phyloP scores from a whole-genome alignment of 2,329 filamentous ascomycete species.

The Aspergillus sp. region DNA sequence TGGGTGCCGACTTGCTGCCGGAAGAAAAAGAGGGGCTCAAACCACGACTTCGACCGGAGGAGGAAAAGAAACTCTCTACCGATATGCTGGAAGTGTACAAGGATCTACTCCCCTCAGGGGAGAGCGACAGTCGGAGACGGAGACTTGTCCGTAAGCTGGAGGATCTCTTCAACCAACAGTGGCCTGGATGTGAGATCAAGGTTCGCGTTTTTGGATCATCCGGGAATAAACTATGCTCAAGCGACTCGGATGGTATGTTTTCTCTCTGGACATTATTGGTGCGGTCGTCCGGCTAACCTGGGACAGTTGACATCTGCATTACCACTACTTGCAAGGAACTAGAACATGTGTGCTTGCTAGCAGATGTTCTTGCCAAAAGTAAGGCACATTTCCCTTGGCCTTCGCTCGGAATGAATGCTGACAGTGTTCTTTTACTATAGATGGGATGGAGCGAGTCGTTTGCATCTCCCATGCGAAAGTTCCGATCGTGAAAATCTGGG shows the following conservation, averaged over 20 bases:
- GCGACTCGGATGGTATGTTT: constrained; percentile 84
- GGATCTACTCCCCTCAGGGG: constrained; percentile 75
- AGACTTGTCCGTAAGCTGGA: constrained; percentile 85
- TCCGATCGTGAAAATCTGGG: constrained; percentile 98
- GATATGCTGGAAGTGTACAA: constrained; percentile 87
- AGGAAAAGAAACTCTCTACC: constrained; percentile 71
- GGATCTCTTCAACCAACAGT: constrained; percentile 81
- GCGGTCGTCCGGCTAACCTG: constrained; percentile 23
- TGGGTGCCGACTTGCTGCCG: constrained; percentile 77
- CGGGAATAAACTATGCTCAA: constrained; percentile 89
- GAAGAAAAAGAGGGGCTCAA: constrained; percentile 69
- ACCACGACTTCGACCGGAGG: constrained; percentile 66
- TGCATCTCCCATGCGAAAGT: constrained; percentile 95
- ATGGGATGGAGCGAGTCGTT: constrained; percentile 94
- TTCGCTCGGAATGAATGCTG: constrained; percentile 9
- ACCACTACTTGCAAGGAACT: constrained; percentile 85
- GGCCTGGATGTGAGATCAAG: constrained; percentile 85
- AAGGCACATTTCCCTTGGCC: constrained; percentile 42
- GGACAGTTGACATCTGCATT: constrained; percentile 91
- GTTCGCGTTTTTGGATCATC: constrained; percentile 98
- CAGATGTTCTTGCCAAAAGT: constrained; percentile 82
- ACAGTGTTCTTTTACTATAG: constrained; percentile 47
- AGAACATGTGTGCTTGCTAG: constrained; percentile 87
- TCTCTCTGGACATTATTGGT: neutral
- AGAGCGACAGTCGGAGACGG: constrained; percentile 73